Conservation (phyloP, 345 rosid species). For the Eucalyptus camaldulensis region DNA sequence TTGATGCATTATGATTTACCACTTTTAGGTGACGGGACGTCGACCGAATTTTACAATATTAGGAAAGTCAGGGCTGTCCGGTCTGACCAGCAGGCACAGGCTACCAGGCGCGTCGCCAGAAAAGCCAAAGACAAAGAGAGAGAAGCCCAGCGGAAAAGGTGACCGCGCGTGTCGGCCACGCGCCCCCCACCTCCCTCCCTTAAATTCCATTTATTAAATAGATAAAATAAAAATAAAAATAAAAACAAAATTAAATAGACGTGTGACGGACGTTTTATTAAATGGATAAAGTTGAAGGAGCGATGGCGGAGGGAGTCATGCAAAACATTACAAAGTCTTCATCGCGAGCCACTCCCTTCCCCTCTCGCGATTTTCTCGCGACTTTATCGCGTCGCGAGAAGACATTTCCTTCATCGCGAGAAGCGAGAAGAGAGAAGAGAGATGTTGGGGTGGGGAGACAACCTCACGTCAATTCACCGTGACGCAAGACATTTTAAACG, state of each 20-base stretch:
- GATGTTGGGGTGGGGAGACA: neutral
- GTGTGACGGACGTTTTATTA: conserved; percentile 3
- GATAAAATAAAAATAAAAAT: neutral
- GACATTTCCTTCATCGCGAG: neutral
- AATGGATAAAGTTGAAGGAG: conserved; percentile 1
- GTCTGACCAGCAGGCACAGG: neutral
- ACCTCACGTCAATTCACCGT: conserved; percentile 20
- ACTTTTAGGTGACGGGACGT: neutral
- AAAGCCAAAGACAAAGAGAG: neutral
- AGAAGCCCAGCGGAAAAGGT: neutral
- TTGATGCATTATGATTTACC: neutral
- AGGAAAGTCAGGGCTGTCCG: neutral
- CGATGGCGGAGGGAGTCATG: neutral
- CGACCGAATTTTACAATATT: neutral
- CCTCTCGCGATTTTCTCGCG: neutral
- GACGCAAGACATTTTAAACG: conserved; percentile 28
- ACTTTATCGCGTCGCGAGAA: neutral
- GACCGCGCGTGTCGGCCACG: neutral
- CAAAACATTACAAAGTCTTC: neutral
- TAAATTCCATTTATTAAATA: neutral
- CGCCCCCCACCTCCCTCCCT: no score
- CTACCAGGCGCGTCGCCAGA: neutral
- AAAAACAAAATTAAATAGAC: neutral
- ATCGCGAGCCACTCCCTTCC: neutral
- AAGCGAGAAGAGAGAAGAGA: rapidly evolving